A percentile compares a stretch with the other conserved stretches of the same genome.
phyloP scores from a whole-genome alignment of 2,329 filamentous ascomycete species.

The Elsinoe perseae region DNA sequence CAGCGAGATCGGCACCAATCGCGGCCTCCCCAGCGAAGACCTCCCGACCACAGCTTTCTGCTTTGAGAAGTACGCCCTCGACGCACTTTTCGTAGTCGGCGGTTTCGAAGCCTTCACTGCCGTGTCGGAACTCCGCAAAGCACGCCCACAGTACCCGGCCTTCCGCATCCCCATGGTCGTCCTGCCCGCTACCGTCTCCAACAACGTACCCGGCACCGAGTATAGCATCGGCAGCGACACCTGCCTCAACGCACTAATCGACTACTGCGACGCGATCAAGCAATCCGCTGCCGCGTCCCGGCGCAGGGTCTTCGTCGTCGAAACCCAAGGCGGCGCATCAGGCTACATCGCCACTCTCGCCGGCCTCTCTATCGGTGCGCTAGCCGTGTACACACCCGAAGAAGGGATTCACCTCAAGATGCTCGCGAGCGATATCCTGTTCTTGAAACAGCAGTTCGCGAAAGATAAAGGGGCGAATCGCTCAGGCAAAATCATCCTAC shows the following conservation, averaged over 20 bases:
- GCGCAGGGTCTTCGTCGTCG: constrained; percentile 91
- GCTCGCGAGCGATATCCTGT: constrained; percentile 81
- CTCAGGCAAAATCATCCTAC: constrained; percentile 88
- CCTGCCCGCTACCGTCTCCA: constrained; percentile 93
- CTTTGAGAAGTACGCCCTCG: constrained; percentile 79
- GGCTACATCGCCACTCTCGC: constrained; percentile 90
- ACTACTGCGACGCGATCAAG: constrained; percentile 95
- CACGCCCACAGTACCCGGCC: constrained; percentile 66
- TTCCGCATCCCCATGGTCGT: constrained; percentile 90
- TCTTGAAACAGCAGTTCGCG: constrained; percentile 76
- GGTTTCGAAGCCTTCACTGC: constrained; percentile 97
- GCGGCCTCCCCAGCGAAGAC: constrained; percentile 81
- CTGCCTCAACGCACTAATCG: constrained; percentile 87
- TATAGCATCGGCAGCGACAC: constrained; percentile 96
- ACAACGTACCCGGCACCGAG: constrained; percentile 96
- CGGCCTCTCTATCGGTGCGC: constrained; percentile 82
- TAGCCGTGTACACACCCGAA: constrained; percentile 93
- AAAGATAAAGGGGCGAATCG: constrained; percentile 81
- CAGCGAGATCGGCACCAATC: constrained; percentile 96
- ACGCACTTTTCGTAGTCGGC: constrained; percentile 79
- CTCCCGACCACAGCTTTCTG: constrained; percentile 74
- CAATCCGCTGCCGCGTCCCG: constrained; percentile 92
- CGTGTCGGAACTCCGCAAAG: constrained; percentile 76
- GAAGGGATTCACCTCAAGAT: constrained; percentile 92
- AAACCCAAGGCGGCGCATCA: constrained; percentile 90